Conservation (phyloP, 352 stramenopile species). For the Aphanomyces stellatus region DNA sequence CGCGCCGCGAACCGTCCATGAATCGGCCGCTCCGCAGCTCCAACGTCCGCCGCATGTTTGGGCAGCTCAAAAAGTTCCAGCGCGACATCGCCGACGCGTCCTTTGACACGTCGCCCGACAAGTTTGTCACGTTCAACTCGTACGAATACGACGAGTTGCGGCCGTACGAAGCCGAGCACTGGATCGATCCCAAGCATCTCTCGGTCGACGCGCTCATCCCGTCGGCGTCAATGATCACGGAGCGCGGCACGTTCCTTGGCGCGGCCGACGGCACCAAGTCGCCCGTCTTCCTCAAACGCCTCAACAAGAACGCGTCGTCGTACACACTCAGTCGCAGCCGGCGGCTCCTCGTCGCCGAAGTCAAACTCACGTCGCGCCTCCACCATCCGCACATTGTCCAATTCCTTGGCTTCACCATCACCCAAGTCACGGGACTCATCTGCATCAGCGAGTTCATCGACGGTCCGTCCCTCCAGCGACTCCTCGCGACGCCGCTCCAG, state of each 20-base stretch:
- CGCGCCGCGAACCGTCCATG: background rate
- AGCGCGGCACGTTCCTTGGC: background rate
- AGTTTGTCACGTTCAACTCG: conserved; percentile 13
- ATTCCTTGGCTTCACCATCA: conserved; percentile 11
- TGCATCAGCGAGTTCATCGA: background rate
- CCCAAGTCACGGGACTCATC: background rate
- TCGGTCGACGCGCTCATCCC: background rate
- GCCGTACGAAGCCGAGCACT: background rate
- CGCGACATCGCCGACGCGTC: background rate
- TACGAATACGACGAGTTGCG: conserved; percentile 12
- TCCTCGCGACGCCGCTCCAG: background rate
- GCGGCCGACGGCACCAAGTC: too few species aligned
- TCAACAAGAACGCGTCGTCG: conserved; percentile 6
- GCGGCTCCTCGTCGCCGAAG: conserved; percentile 6
- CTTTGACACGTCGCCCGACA: background rate
- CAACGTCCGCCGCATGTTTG: conserved; percentile 5
- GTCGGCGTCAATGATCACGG: background rate
- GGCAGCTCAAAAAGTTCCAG: conserved; percentile 5
- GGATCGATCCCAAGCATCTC: background rate
- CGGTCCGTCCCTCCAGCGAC: background rate
- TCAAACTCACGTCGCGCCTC: background rate
- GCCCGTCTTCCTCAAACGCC: background rate
- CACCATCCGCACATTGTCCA: background rate
- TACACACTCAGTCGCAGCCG: conserved; percentile 1
- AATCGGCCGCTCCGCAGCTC: background rate